Evolutionary conservation across 2,329 filamentous ascomycete genomes (phyloP).

Genomic region (Cladosporium sp.): DNA sequence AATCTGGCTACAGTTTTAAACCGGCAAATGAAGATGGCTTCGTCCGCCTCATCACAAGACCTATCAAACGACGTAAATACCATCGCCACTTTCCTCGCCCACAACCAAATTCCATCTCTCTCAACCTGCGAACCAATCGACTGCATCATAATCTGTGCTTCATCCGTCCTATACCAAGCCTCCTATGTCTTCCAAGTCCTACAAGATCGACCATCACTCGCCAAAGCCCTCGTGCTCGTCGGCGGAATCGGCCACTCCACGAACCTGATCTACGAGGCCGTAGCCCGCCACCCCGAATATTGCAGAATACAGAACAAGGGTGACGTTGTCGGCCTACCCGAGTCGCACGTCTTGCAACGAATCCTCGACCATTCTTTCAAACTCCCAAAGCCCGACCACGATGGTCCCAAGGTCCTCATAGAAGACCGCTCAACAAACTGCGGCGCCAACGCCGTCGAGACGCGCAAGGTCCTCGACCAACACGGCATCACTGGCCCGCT

Average conservation of each 20-base stretch:
- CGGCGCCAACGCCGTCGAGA: slow-evolving; percentile 46
- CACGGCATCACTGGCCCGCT: slow-evolving; percentile 27
- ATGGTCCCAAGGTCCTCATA: slow-evolving; percentile 39
- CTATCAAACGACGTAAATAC: slow-evolving; percentile 33
- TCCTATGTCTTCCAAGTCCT: slow-evolving; percentile 39
- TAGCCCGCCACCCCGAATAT: slow-evolving; percentile 37
- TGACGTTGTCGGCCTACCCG: slow-evolving; percentile 39
- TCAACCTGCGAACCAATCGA: slow-evolving; percentile 31
- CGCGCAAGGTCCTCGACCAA: slow-evolving; percentile 38
- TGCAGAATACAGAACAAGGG: slow-evolving; percentile 27
- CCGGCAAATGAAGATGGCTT: not conserved
- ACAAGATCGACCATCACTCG: slow-evolving; percentile 32
- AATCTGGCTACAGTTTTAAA: not conserved
- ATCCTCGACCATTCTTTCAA: slow-evolving; percentile 39
- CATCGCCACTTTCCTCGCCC: slow-evolving; percentile 35
- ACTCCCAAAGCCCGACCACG: slow-evolving; percentile 25
- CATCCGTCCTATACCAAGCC: slow-evolving; percentile 40
- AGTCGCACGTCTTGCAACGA: slow-evolving; percentile 42
- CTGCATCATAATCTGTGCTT: slow-evolving; percentile 44
- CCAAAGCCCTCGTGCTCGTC: slow-evolving; percentile 44
- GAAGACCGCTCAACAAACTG: slow-evolving; percentile 51
- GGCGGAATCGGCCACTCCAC: slow-evolving; percentile 51
- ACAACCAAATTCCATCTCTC: slow-evolving; percentile 30
- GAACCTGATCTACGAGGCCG: slow-evolving; percentile 43
- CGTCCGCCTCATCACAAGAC: not conserved